Base-by-base conservation (phyloP, 2,329 filamentous ascomycete genomes). In the Colletotrichum lentis region DNA sequence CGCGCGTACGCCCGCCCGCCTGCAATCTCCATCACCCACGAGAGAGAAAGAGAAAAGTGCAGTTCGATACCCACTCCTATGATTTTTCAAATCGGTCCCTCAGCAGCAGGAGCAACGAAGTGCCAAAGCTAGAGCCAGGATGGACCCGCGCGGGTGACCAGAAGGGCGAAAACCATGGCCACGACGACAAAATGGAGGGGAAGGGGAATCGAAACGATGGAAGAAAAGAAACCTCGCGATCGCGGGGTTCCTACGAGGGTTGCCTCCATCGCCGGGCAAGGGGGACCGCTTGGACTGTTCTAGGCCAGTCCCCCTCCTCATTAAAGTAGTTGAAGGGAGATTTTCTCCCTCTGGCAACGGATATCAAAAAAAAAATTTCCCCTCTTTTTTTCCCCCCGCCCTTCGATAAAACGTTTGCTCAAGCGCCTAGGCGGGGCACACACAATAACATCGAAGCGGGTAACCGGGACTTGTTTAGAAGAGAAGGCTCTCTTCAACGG, bases 251-350 rank as follows among this genome's bases (percentile, higher is more conserved):
- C n/a, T n/a, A 27, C 41, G 56, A 65, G 37, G 3, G 3, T 46
- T 8, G 24, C 35, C 27, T 61, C 39, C 47, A 47, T 61, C 62
- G 47, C 39, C 14, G 54, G 39, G 16, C 18, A 20, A 4, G 39
- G 39, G 22, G 37, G 10, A 8, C 16, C 6, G 16, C 47, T 20
- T 27, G 39, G 22, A 20, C n/a, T 53, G 50, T 41, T 49, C 27
- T 5, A 35, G n/a, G 8, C 27, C 27, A 27, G 27, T 27, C 27
- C 7, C 31, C 35, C 12, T 24, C 35, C n/a, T 8, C 27, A 7
- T 24, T 56, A 57, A 22, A 46, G 22, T 37, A 31, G 20, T 18
- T 18, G 27, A 39, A 31, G 24, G 56, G 62, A 65, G 62, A 61
- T 47, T 41, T 53, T 65, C 46, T 61, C 47, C 57, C 37, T 35